These are phyloP conservation scores for Arctium minus DNA, from an alignment of 129 eudicot species.

Conservation along the genomic window DNA sequence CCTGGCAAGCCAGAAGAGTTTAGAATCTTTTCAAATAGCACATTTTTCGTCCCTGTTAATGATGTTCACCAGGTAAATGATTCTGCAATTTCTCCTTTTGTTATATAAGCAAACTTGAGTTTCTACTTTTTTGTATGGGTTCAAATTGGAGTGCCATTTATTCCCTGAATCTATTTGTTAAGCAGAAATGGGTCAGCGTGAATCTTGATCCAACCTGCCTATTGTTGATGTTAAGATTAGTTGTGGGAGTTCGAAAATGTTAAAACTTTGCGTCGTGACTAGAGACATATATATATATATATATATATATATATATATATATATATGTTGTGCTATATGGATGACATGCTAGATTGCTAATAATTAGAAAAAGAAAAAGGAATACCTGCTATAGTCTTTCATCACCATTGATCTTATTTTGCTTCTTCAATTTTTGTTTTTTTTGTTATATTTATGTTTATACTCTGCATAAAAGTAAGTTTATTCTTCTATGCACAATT, in stretches of 20 bases:
- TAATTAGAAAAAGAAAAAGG: background rate
- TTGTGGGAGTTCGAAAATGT: background rate
- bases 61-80: conserved; percentile 86
- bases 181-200: background rate
- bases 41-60: conserved; percentile 77
- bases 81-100: background rate
- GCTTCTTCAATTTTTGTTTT: background rate
- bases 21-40: conserved; percentile 62
- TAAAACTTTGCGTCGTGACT: too few relatives aligned
- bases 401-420: background rate
- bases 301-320: too few relatives aligned
- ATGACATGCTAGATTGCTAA: background rate
- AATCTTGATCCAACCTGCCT: conserved; percentile 1
- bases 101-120: background rate
- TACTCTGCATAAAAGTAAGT: background rate
- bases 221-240: background rate
- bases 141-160: background rate
- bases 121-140: background rate
- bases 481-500: background rate
- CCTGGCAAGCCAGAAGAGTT: conserved; percentile 78
- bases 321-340: background rate
- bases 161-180: background rate
- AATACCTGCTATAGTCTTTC: background rate
- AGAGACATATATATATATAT: too few relatives aligned
- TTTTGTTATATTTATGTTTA: background rate